A percentile compares a stretch with the other conserved stretches of the same genome.
phyloP scores from a whole-genome alignment of 495 filamentous ascomycete species.

The Pyrenopolyporus hunteri region DNA sequence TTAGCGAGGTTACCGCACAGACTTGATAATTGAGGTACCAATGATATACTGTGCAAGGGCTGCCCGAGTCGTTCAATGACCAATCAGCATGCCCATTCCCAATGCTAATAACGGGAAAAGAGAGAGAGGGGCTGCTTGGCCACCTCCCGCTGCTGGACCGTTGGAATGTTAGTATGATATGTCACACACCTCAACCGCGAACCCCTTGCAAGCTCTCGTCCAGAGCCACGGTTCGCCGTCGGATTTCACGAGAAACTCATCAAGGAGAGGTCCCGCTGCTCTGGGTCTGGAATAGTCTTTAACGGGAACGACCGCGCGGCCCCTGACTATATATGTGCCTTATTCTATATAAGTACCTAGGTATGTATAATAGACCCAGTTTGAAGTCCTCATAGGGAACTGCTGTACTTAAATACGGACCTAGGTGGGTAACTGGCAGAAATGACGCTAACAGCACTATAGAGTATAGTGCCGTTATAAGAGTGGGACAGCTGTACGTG shows the following conservation, averaged over 20 bases:
- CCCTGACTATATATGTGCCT: too few species aligned
- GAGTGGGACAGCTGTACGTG: neutral
- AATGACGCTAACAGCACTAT: neutral
- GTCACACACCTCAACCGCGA: neutral
- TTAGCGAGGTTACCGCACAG: neutral
- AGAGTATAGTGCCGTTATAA: neutral
- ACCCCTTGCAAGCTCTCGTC: neutral
- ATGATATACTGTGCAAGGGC: too few species aligned
- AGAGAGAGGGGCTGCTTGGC: neutral
- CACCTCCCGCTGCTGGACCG: neutral
- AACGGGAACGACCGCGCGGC: neutral
- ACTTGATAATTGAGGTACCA: too few species aligned
- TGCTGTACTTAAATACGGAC: too few species aligned
- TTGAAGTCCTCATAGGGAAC: too few species aligned
- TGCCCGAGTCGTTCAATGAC: slow-evolving; percentile 19
- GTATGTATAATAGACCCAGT: too few species aligned
- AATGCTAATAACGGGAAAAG: slow-evolving; percentile 16
- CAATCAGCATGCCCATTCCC: slow-evolving; percentile 12
- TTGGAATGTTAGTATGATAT: neutral
- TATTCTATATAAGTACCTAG: neutral
- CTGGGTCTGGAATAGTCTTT: neutral
- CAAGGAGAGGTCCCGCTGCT: neutral
- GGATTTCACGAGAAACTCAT: neutral
- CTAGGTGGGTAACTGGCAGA: too few species aligned
- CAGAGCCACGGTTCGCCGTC: neutral